Evolutionary conservation across 768 basidiomycete genomes (phyloP).

Genomic region (Gyrodon lividus): DNA sequence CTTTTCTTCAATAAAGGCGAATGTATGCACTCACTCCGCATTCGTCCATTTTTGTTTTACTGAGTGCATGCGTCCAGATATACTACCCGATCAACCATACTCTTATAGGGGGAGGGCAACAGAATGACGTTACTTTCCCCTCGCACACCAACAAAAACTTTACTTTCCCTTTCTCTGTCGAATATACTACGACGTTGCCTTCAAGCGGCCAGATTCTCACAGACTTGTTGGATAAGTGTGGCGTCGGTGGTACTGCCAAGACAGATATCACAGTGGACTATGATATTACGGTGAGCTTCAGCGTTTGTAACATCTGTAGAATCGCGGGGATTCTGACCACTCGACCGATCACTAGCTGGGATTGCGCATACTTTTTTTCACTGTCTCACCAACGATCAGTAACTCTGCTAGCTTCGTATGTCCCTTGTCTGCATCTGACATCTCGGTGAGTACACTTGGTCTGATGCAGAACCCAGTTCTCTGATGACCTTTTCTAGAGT

Average conservation of each 20-base stretch:
- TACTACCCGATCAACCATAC: slow-evolving; percentile 75
- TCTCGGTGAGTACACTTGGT: slow-evolving; percentile 16
- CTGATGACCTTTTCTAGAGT: slow-evolving; percentile 19
- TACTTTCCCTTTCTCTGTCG: slow-evolving; percentile 72
- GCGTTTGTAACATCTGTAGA: background rate
- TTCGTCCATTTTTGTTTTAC: slow-evolving; percentile 2
- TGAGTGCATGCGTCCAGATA: slow-evolving; percentile 41
- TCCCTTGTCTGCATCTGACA: slow-evolving; percentile 45
- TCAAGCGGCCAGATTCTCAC: slow-evolving; percentile 53
- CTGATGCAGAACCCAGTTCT: background rate
- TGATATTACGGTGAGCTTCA: slow-evolving; percentile 52
- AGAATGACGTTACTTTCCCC: slow-evolving; percentile 45
- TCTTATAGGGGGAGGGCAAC: slow-evolving; percentile 60
- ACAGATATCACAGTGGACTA: slow-evolving; percentile 59
- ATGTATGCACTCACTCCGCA: slow-evolving; percentile 37
- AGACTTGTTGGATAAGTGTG: slow-evolving; percentile 66
- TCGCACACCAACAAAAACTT: slow-evolving; percentile 60
- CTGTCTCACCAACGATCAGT: slow-evolving; percentile 63
- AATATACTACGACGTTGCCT: slow-evolving; percentile 55
- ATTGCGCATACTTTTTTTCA: slow-evolving; percentile 63
- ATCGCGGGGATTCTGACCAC: slow-evolving; percentile 9
- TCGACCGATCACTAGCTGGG: slow-evolving; percentile 44
- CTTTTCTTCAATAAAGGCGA: slow-evolving; percentile 61
- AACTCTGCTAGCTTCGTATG: slow-evolving; percentile 63
- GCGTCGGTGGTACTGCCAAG: slow-evolving; percentile 43